Conservation (phyloP, 192 early-diverging fungal genomes). For the Umbelopsis sp. region DNA sequence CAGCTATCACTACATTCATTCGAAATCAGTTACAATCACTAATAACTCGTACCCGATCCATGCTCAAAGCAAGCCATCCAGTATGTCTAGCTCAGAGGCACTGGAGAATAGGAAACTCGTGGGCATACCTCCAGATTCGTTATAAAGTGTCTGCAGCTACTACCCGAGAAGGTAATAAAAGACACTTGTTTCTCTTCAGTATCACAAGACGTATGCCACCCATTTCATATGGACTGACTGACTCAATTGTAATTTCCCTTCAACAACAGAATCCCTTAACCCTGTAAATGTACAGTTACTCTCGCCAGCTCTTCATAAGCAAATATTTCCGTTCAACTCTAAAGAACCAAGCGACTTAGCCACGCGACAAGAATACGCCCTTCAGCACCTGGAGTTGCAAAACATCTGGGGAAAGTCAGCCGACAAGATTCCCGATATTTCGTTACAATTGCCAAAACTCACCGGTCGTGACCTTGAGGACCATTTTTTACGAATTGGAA, state of each 20-base stretch:
- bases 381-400: slow-evolving; percentile 49
- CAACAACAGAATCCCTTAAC: not conserved
- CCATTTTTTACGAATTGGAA: slow-evolving; percentile 78
- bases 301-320: slow-evolving; percentile 44
- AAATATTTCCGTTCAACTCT: slow-evolving; percentile 41
- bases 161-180: not conserved
- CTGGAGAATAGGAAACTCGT: not conserved
- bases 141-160: not conserved
- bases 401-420: slow-evolving; percentile 56
- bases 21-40: too few relatives aligned
- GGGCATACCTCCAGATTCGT: not conserved
- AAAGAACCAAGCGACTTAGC: not conserved
- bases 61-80: not conserved
- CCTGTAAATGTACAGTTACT: slow-evolving; percentile 67
- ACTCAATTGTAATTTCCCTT: not conserved
- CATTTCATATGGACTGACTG: not conserved
- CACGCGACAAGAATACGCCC: slow-evolving; percentile 40
- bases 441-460: slow-evolving; percentile 39
- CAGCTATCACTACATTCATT: too few relatives aligned
- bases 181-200: not conserved
- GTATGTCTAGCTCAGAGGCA: not conserved
- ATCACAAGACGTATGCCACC: not conserved
- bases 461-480: slow-evolving; percentile 59
- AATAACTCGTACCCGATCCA: not conserved
- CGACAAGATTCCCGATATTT: slow-evolving; percentile 36